Evolutionary conservation across 495 filamentous ascomycete genomes (phyloP).

Genomic region (Cladorrhinum samala): DNA sequence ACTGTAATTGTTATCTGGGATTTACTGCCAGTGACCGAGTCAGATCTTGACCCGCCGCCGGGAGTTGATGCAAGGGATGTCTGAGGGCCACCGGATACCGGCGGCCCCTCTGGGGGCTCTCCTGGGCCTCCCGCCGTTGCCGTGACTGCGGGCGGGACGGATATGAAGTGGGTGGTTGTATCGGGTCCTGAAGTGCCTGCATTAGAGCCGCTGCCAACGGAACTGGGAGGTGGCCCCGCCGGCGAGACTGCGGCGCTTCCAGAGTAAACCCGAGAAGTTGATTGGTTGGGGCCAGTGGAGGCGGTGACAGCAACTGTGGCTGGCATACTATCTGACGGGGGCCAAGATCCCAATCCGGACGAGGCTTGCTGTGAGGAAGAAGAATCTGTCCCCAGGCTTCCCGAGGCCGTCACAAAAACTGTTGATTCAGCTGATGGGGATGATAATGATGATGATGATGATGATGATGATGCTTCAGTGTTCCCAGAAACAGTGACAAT

Average conservation of each 20-base stretch:
- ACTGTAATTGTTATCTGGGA: neutral
- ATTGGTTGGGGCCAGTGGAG: neutral
- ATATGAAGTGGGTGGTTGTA: neutral
- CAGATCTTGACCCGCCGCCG: neutral
- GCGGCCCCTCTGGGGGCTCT: too few species aligned
- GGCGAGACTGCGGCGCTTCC: neutral
- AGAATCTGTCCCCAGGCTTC: neutral
- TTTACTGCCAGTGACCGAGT: neutral
- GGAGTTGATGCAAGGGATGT: too few species aligned
- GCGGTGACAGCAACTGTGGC: neutral
- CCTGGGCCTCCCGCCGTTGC: neutral
- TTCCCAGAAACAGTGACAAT: conserved; percentile 11
- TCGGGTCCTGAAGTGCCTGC: neutral
- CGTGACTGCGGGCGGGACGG: neutral
- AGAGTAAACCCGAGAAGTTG: neutral
- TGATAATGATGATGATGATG: neutral
- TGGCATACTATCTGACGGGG: neutral
- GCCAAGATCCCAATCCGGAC: neutral
- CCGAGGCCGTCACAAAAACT: conserved; percentile 1
- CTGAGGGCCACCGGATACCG: too few species aligned
- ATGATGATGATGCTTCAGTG: neutral
- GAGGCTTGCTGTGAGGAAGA: neutral
- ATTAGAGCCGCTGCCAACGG: neutral
- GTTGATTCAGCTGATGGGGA: neutral
- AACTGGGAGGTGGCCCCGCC: neutral